Percentiles rank a stretch among this genome's conserved stretches.
Evolutionary conservation across 768 basidiomycete species (phyloP).

Genomic region (Boletus edulis): DNA sequence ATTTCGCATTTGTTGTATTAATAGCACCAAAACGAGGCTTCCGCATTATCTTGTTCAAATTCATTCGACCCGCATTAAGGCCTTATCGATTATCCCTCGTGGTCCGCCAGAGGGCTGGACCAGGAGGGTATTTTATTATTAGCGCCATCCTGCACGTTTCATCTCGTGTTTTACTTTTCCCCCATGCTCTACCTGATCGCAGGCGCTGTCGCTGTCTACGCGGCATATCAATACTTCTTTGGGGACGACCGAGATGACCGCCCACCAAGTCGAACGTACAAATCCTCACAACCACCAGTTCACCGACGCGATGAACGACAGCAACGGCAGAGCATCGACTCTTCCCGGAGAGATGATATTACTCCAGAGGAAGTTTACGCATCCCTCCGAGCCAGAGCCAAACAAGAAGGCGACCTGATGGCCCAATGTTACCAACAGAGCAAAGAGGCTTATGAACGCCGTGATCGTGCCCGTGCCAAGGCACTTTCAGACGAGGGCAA

Average conservation of each 20-base stretch:
- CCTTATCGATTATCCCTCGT: no score
- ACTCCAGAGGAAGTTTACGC: conserved; percentile 41
- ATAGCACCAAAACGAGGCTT: conserved; percentile 1
- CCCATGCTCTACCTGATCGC: conserved; percentile 14
- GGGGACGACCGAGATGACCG: conserved; percentile 4
- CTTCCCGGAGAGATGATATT: neutral
- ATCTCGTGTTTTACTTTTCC: neutral
- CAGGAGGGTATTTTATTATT: no score
- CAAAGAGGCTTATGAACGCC: conserved; percentile 66
- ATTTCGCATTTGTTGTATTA: conserved; percentile 8
- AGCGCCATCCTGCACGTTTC: no score
- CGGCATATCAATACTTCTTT: conserved; percentile 10
- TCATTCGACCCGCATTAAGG: neutral
- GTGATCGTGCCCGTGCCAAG: conserved; percentile 78
- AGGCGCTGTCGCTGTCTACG: conserved; percentile 10
- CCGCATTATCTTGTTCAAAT: no score
- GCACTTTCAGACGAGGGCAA: conserved; percentile 78
- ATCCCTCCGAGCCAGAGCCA: conserved; percentile 69
- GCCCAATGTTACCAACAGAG: conserved; percentile 60
- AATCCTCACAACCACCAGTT: neutral
- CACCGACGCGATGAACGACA: conserved; percentile 11
- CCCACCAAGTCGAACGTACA: neutral
- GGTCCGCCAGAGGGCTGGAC: no score
- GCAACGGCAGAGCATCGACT: neutral
- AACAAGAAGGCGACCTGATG: conserved; percentile 77